phyloP scores from a whole-genome alignment of 495 filamentous ascomycete species.

The Xylaria cubensis region DNA sequence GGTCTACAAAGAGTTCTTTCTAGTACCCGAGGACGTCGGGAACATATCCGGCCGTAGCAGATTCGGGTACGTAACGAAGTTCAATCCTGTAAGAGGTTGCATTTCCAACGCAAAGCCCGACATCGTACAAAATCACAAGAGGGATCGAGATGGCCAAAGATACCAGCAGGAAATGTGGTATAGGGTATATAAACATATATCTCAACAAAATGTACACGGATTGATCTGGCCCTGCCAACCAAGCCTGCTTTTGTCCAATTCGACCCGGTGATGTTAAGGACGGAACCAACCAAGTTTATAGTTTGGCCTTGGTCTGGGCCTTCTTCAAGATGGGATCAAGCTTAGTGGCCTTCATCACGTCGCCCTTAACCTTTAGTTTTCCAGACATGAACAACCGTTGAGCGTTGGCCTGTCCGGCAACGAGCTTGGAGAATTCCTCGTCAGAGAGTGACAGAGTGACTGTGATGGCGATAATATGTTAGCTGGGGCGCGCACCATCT shows the following conservation, averaged over 20 bases:
- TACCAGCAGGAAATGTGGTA: background rate
- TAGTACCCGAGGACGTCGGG: background rate
- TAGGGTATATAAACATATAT: conserved; percentile 8
- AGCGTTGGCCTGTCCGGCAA: conserved; percentile 88
- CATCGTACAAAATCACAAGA: background rate
- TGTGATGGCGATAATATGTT: conserved; percentile 39
- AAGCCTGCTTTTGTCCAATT: conserved; percentile 15
- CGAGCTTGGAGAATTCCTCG: conserved; percentile 80
- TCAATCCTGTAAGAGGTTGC: background rate
- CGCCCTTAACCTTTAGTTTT: conserved; percentile 97
- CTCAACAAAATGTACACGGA: conserved; percentile 21
- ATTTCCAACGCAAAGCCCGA: background rate
- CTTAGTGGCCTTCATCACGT: conserved; percentile 99
- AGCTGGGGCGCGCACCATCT: conserved; percentile 20
- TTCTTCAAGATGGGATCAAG: conserved; percentile 93
- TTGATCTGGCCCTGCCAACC: background rate
- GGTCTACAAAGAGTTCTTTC: background rate
- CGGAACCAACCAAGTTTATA: conserved; percentile 54
- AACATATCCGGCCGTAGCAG: background rate
- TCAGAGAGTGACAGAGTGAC: conserved; percentile 87
- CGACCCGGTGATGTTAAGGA: conserved; percentile 21
- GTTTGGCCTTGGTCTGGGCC: conserved; percentile 72
- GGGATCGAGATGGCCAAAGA: background rate
- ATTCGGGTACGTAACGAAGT: background rate
- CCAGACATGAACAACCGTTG: conserved; percentile 96